Evolutionary conservation across 306 rosid genomes (phyloP).

Genomic region (Quercus suber): DNA sequence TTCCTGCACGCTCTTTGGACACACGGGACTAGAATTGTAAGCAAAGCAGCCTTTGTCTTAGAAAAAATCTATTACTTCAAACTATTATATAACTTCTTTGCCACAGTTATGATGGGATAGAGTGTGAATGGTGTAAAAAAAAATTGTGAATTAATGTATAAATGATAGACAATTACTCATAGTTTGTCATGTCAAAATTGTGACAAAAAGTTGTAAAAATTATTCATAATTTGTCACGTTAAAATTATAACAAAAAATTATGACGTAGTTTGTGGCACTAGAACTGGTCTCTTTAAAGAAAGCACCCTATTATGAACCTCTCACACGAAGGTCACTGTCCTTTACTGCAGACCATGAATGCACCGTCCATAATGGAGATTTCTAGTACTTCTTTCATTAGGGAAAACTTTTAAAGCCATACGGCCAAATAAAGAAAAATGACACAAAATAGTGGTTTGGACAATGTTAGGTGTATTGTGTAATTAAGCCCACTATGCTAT

Average conservation of each 20-base stretch:
- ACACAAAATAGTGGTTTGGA: not conserved
- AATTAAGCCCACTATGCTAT: not conserved
- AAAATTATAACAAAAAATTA: accelerated
- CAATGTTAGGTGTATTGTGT: not conserved
- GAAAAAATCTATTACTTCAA: no score
- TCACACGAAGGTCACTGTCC: not conserved
- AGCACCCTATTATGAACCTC: no score
- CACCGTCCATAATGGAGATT: not conserved
- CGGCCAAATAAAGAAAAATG: not conserved
- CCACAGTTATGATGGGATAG: no score
- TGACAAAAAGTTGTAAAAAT: accelerated
- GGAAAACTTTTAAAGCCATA: not conserved
- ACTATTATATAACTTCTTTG: no score
- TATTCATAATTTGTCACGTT: accelerated
- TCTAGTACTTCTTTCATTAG: not conserved
- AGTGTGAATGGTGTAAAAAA: accelerated
- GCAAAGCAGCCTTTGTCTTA: not conserved
- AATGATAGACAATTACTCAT: no score
- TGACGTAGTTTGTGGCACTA: accelerated
- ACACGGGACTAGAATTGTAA: not conserved
- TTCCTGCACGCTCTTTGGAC: not conserved
- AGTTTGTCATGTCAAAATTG: no score
- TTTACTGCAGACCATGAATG: not conserved
- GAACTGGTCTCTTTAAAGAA: no score
- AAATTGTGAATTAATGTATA: accelerated